These are phyloP conservation scores for Cyathus striatus DNA, from an alignment of 768 basidiomycete species.

Conservation along the genomic window DNA sequence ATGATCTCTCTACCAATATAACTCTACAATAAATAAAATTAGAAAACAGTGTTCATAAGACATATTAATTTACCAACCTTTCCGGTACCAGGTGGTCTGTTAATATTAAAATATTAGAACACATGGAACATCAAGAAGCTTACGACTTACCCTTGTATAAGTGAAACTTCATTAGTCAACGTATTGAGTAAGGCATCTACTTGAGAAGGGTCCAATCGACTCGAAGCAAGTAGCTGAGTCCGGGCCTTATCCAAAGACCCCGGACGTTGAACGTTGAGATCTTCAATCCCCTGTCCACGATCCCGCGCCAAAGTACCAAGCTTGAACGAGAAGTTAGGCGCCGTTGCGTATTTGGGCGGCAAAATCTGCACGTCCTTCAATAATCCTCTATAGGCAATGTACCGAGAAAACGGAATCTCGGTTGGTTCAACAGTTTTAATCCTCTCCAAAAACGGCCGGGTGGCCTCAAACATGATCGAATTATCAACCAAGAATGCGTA, in stretches of 20 bases:
- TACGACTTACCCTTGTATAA: constrained; percentile 63
- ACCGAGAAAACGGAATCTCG: constrained; percentile 49
- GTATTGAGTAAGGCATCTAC: constrained; percentile 62
- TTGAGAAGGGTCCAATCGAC: constrained; percentile 66
- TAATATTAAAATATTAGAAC: constrained; percentile 1
- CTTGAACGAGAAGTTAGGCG: constrained; percentile 53
- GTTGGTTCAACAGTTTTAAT: constrained; percentile 56
- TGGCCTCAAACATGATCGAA: constrained; percentile 61
- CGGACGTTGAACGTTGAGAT: too few species aligned
- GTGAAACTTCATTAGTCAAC: constrained; percentile 50
- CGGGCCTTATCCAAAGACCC: too few species aligned
- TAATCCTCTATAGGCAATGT: constrained; percentile 38
- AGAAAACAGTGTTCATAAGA: constrained; percentile 4
- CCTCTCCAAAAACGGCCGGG: constrained; percentile 63
- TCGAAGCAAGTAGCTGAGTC: constrained; percentile 37
- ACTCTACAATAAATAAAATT: constrained; percentile 29
- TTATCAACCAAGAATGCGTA: constrained; percentile 49
- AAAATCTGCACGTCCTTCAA: constrained; percentile 29
- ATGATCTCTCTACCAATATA: constrained; percentile 68
- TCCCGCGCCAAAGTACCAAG: constrained; percentile 53
- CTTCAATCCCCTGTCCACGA: too few species aligned
- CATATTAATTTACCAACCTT: constrained; percentile 36
- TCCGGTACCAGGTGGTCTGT: constrained; percentile 74
- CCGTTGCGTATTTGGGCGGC: constrained; percentile 49
- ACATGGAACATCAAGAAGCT: neutral